Percentiles rank a stretch among this genome's conserved stretches.
These are phyloP conservation scores for Rhizodiscina lignyota DNA, from an alignment of 495 filamentous ascomycete genomes.

Conservation along the genomic window DNA sequence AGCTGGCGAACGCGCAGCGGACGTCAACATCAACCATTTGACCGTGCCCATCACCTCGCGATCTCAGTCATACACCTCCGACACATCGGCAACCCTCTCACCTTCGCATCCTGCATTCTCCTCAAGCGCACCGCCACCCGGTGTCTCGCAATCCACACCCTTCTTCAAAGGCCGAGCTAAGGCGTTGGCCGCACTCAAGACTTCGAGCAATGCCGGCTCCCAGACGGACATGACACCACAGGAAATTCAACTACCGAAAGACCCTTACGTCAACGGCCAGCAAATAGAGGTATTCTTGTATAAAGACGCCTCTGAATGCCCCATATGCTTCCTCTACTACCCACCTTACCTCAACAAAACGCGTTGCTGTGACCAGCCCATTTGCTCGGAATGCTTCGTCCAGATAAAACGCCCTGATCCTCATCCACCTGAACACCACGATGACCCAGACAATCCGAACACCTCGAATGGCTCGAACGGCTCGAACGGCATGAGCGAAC, in stretches of 20 bases:
- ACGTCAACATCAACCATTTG: conserved; percentile 40
- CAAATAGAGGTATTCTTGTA: conserved; percentile 84
- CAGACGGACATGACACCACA: conserved; percentile 54
- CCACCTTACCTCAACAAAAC: conserved; percentile 94
- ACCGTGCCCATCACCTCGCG: conserved; percentile 62
- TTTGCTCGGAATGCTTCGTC: conserved; percentile 98
- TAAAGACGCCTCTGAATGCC: conserved; percentile 79
- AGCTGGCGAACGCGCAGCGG: conserved; percentile 23
- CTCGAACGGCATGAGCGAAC: conserved; percentile 14
- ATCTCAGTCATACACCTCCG: conserved; percentile 61
- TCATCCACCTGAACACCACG: conserved; percentile 78
- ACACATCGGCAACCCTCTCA: conserved; percentile 32
- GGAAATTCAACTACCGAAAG: conserved; percentile 64
- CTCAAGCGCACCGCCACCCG: conserved; percentile 30
- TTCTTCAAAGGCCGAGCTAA: conserved; percentile 58
- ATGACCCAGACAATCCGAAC: conserved; percentile 31
- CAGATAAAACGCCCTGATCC: conserved; percentile 96
- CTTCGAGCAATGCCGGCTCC: conserved; percentile 45
- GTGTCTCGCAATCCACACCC: conserved; percentile 39
- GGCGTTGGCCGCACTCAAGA: conserved; percentile 69
- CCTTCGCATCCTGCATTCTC: conserved; percentile 31
- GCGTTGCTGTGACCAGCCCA: conserved; percentile 87
- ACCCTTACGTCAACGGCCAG: conserved; percentile 83
- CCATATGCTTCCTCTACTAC: conserved; percentile 92
- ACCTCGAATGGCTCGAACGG: conserved; percentile 16